Evolutionary conservation across 306 rosid species (phyloP).

Genomic region (Psophocarpus tetragonolobus): DNA sequence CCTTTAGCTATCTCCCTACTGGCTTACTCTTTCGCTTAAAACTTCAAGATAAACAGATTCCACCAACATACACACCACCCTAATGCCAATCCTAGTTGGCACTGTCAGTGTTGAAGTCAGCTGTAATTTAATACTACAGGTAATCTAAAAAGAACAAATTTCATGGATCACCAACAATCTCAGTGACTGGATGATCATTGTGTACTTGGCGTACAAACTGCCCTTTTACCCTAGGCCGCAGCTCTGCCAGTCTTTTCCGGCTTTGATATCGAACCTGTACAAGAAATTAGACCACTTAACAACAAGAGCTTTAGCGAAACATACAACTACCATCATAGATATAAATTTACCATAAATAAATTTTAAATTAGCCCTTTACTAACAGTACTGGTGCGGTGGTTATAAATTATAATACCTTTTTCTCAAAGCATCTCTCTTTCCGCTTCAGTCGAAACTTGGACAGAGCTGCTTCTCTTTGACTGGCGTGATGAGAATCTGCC

Average conservation of each 20-base stretch:
- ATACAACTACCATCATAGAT: background rate
- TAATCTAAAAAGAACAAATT: background rate
- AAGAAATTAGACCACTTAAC: background rate
- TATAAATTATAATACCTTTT: slow-evolving; percentile 54
- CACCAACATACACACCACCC: slow-evolving; percentile 31
- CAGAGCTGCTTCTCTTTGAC: slow-evolving; percentile 78
- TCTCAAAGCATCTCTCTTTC: slow-evolving; percentile 67
- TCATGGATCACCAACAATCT: slow-evolving; percentile 44
- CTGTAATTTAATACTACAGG: slow-evolving; percentile 12
- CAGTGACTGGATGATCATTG: slow-evolving; percentile 33
- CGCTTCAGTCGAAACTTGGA: slow-evolving; percentile 68
- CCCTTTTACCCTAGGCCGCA: slow-evolving; percentile 75
- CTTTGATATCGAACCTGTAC: slow-evolving; percentile 68
- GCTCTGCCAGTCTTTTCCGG: slow-evolving; percentile 67
- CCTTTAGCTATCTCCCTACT: slow-evolving; percentile 2
- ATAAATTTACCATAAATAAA: background rate
- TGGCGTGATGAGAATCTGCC: slow-evolving; percentile 42
- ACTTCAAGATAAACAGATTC: slow-evolving; percentile 34
- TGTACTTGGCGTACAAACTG: slow-evolving; percentile 60
- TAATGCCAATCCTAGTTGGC: slow-evolving; percentile 12
- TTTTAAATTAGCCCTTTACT: background rate
- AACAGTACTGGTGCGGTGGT: background rate
- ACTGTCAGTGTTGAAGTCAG: background rate
- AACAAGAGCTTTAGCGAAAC: background rate
- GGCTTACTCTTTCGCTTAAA: slow-evolving; percentile 17